Evolutionary conservation across 75 land plant species (phyloP).

Genomic region (Selaginella moellendorffii): DNA sequence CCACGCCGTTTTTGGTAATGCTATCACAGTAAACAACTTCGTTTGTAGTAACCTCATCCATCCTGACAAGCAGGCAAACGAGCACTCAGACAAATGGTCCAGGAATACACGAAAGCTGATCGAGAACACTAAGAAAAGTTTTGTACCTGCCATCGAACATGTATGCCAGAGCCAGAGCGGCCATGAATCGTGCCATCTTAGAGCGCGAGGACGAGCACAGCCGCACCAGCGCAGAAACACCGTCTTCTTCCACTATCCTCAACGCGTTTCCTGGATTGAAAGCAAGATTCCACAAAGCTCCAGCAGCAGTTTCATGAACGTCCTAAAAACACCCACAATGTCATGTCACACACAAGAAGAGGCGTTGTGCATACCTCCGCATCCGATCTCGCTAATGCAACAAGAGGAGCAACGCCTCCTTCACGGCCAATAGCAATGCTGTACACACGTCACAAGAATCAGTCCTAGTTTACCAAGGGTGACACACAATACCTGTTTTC

Average conservation of each 20-base stretch:
- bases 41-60: constrained; percentile 59
- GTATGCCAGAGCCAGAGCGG: constrained; percentile 92
- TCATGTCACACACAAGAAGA: not conserved
- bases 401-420: constrained; percentile 90
- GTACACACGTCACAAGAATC: constrained; percentile 2
- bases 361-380: constrained; percentile 42
- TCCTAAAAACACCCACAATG: constrained; percentile 42
- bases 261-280: constrained; percentile 96
- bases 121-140: not conserved
- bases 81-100: not conserved
- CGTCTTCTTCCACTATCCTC: constrained; percentile 91
- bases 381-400: constrained; percentile 76
- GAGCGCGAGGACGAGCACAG: constrained; percentile 82
- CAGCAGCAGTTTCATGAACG: constrained; percentile 99
- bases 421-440: constrained; percentile 96
- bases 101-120: constrained; percentile 4
- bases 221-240: constrained; percentile 79
- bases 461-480: too few relatives aligned
- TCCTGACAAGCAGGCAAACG: constrained; percentile 32
- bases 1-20: constrained; percentile 38
- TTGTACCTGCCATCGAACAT: constrained; percentile 99
- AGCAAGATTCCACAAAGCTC: constrained; percentile 98
- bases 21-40: constrained; percentile 47
- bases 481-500: constrained; percentile 56
- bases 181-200: constrained; percentile 98